A percentile compares a stretch with the other conserved stretches of the same genome.
phyloP scores from a whole-genome alignment of 352 stramenopile genomes.

The Phytopythium oedochilum region DNA sequence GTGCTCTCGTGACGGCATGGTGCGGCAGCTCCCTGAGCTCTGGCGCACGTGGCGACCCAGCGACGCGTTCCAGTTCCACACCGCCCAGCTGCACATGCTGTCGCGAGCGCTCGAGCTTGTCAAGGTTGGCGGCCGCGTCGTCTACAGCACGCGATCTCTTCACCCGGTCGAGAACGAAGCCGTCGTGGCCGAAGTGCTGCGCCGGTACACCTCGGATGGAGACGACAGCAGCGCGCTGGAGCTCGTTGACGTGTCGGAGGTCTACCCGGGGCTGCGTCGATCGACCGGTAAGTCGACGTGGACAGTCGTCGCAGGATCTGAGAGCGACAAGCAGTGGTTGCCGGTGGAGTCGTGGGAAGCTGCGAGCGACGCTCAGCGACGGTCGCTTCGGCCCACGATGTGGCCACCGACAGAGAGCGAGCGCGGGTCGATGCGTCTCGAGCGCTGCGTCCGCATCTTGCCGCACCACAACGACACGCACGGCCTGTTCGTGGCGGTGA shows the following conservation, averaged over 20 bases:
- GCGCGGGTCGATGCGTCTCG: constrained; percentile 56
- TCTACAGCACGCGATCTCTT: constrained; percentile 79
- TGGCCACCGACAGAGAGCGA: constrained; percentile 72
- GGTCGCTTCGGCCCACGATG: constrained; percentile 70
- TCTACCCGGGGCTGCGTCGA: constrained; percentile 34
- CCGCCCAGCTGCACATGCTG: constrained; percentile 80
- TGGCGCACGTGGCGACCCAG: constrained; percentile 74
- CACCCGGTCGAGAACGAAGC: constrained; percentile 85
- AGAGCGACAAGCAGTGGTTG: constrained; percentile 25
- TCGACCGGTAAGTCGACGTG: constrained; percentile 38
- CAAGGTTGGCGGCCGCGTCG: constrained; percentile 37
- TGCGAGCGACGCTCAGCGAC: constrained; percentile 39
- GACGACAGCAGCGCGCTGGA: constrained; percentile 32
- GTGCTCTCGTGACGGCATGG: constrained; percentile 75
- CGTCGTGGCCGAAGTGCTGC: constrained; percentile 72
- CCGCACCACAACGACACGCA: constrained; percentile 98
- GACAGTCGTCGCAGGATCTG: constrained; percentile 33
- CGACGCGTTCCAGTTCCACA: constrained; percentile 44
- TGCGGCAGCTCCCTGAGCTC: constrained; percentile 74
- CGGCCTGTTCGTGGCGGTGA: constrained; percentile 97
- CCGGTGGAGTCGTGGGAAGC: constrained; percentile 47
- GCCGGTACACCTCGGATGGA: constrained; percentile 20
- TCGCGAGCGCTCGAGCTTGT: constrained; percentile 45
- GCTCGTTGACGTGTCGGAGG: constrained; percentile 44
- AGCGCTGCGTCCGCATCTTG: constrained; percentile 92